A percentile compares a stretch with the other conserved stretches of the same genome.
Evolutionary conservation across 345 rosid species (phyloP).

Genomic region (Brassica carinata): DNA sequence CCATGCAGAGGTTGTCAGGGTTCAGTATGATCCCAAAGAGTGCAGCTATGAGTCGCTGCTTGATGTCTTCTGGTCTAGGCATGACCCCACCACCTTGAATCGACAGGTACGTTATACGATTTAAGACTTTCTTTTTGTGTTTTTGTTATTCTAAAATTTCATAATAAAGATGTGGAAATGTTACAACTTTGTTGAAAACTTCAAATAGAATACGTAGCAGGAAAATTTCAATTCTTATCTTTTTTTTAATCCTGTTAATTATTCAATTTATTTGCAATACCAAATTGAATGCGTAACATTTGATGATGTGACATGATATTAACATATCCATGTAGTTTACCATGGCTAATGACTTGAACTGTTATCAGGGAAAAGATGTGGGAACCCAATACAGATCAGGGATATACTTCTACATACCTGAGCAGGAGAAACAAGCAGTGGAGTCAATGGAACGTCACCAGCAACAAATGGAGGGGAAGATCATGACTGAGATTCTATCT

Average conservation of each 20-base stretch:
- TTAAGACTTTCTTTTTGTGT: neutral
- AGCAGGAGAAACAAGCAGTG: conserved; percentile 75
- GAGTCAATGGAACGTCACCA: conserved; percentile 73
- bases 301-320: neutral
- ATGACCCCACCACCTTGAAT: conserved; percentile 90
- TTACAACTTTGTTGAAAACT: neutral
- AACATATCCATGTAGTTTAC: neutral
- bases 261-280: neutral
- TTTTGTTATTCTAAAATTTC: too few species aligned
- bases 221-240: too few species aligned
- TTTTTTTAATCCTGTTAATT: too few species aligned
- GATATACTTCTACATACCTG: conserved; percentile 70
- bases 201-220: too few species aligned
- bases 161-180: neutral
- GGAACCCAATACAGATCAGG: conserved; percentile 68
- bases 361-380: conserved; percentile 60
- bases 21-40: conserved; percentile 82
- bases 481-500: conserved; percentile 80
- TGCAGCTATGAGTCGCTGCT: conserved; percentile 70
- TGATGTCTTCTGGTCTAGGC: conserved; percentile 82
- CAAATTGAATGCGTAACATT: neutral
- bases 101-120: conserved; percentile 65
- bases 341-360: neutral
- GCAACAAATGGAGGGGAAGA: conserved; percentile 60
- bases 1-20: conserved; percentile 82